Percentiles rank a stretch among this genome's conserved stretches.
phyloP scores from a whole-genome alignment of 495 filamentous ascomycete species.

The Penicillium pulvis region DNA sequence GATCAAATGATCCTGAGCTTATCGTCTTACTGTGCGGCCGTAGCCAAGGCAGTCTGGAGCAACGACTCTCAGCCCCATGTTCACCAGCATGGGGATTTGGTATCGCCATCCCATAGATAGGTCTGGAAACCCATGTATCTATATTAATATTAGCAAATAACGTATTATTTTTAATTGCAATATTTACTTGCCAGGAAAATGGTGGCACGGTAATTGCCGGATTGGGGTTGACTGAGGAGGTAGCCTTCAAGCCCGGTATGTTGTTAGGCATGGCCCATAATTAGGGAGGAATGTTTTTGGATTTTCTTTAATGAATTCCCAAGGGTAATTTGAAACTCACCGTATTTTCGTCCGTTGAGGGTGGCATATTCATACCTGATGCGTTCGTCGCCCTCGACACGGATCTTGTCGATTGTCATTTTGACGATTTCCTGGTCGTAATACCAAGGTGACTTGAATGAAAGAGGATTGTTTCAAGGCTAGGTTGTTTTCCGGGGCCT shows the following conservation, averaged over 20 bases:
- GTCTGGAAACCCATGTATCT: slow-evolving; percentile 72
- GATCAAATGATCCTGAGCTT: background rate
- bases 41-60: slow-evolving; percentile 82
- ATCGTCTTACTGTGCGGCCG: slow-evolving; percentile 62
- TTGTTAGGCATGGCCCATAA: background rate
- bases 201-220: slow-evolving; percentile 56
- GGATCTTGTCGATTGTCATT: slow-evolving; percentile 62
- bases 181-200: slow-evolving; percentile 61
- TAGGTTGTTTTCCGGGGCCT: too few relatives aligned
- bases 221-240: slow-evolving; percentile 60
- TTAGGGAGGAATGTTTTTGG: background rate
- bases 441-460: background rate
- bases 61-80: slow-evolving; percentile 69
- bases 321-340: slow-evolving; percentile 22
- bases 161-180: background rate
- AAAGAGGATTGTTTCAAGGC: background rate
- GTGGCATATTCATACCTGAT: slow-evolving; percentile 60
- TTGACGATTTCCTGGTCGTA: background rate
- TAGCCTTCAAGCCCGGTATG: slow-evolving; percentile 51
- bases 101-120: slow-evolving; percentile 74
- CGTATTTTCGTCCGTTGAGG: slow-evolving; percentile 66
- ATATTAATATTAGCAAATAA: background rate
- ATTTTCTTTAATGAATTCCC: background rate
- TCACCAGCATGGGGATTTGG: slow-evolving; percentile 76
- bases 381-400: slow-evolving; percentile 60